Evolutionary conservation across 73 alveolate genomes (phyloP).

Genomic region (Stentor roeselii): DNA sequence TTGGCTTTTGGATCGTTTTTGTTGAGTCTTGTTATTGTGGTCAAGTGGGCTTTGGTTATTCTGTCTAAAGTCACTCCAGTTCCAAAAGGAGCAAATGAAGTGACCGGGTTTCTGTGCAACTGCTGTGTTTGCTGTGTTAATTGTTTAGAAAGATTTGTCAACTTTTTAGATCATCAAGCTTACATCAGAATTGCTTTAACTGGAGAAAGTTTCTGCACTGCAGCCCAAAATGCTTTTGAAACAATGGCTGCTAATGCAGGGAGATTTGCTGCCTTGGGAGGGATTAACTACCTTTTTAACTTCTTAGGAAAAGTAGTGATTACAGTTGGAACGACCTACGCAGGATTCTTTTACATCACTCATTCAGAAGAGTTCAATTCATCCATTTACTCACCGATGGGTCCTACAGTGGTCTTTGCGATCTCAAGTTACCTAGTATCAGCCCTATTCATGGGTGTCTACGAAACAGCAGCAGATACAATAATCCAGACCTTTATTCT

Average conservation of each 20-base stretch:
- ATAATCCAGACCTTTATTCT: constrained; percentile 81
- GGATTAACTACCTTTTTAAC: constrained; percentile 78
- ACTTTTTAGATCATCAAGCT: constrained; percentile 90
- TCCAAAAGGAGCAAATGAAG: constrained; percentile 56
- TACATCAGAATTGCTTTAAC: constrained; percentile 87
- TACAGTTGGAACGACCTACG: constrained; percentile 61
- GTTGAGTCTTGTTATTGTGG: constrained; percentile 80
- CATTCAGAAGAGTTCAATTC: constrained; percentile 61
- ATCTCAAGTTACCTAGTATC: constrained; percentile 76
- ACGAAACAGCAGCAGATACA: constrained; percentile 87
- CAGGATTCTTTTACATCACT: constrained; percentile 77
- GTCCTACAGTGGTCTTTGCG: constrained; percentile 75
- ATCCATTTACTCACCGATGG: constrained; percentile 77
- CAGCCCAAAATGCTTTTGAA: constrained; percentile 92
- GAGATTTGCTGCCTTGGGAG: constrained; percentile 75
- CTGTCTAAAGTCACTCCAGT: constrained; percentile 58
- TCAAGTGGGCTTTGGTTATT: constrained; percentile 39
- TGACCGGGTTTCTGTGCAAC: constrained; percentile 66
- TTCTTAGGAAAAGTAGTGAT: constrained; percentile 86
- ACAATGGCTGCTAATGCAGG: constrained; percentile 81
- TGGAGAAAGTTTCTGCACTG: constrained; percentile 82
- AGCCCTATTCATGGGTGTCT: constrained; percentile 80
- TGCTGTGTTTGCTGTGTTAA: constrained; percentile 77
- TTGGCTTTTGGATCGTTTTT: constrained; percentile 94
- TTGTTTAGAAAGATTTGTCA: constrained; percentile 83